Percentiles rank a stretch among this genome's conserved stretches.
These are phyloP conservation scores for Alternaria sp. DNA, from an alignment of 2,329 filamentous ascomycete species.

Conservation along the genomic window DNA sequence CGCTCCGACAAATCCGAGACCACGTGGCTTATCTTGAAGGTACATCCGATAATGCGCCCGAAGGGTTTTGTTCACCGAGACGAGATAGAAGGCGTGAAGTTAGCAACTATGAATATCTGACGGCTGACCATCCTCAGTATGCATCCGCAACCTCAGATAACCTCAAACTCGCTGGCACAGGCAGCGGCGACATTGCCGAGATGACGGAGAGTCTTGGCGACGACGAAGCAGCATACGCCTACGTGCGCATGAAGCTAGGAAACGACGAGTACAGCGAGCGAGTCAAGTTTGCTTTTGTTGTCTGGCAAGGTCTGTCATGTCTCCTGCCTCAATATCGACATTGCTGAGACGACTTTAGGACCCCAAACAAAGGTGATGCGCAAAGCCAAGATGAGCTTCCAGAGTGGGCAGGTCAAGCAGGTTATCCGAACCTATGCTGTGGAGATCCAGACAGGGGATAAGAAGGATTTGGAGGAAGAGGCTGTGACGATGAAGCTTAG, in stretches of 20 bases:
- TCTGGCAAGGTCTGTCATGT: constrained; percentile 70
- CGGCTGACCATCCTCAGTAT: constrained; percentile 14
- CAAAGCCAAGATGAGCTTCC: constrained; percentile 71
- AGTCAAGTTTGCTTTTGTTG: constrained; percentile 71
- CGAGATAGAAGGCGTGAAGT: neutral
- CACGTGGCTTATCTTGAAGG: constrained; percentile 71
- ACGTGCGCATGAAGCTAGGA: constrained; percentile 65
- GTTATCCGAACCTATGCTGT: constrained; percentile 70
- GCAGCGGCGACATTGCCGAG: constrained; percentile 66
- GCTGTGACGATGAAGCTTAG: constrained; percentile 67
- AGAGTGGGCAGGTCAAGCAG: constrained; percentile 70
- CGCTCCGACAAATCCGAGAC: constrained; percentile 69
- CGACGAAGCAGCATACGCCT: constrained; percentile 69
- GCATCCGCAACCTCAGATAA: constrained; percentile 60
- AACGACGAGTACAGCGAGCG: constrained; percentile 73
- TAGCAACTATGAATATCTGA: accelerated
- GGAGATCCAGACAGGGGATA: constrained; percentile 67
- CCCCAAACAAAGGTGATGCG: constrained; percentile 69
- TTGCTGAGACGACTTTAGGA: constrained; percentile 20
- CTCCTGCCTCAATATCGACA: neutral
- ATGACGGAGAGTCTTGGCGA: constrained; percentile 64
- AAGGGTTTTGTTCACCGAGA: neutral
- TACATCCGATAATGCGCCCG: constrained; percentile 43
- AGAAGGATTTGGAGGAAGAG: constrained; percentile 65
- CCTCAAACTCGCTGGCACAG: constrained; percentile 63